Conservation (phyloP, 805 yeast species). For the Candida nitratophila region DNA sequence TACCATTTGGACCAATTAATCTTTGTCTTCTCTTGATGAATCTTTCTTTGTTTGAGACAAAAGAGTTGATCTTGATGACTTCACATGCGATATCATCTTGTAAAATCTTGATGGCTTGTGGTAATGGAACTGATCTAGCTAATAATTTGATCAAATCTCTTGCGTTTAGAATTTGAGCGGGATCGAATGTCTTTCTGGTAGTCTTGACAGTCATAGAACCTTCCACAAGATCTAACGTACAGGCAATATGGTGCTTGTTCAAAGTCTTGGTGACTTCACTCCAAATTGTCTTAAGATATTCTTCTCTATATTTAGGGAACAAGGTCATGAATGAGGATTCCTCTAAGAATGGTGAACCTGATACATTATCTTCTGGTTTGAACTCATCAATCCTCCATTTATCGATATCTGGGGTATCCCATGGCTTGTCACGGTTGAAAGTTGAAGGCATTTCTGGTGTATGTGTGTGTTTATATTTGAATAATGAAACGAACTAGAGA, state of each 20-base stretch:
- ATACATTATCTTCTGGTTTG: constrained; percentile 79
- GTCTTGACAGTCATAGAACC: constrained; percentile 97
- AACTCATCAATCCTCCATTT: constrained; percentile 90
- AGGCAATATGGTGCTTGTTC: constrained; percentile 67
- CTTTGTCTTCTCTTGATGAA: constrained; percentile 95
- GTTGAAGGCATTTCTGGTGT: constrained; percentile 69
- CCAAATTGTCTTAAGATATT: constrained; percentile 84
- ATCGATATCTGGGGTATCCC: constrained; percentile 95
- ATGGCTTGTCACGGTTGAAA: constrained; percentile 91
- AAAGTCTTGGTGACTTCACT: constrained; percentile 82
- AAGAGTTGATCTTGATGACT: constrained; percentile 88
- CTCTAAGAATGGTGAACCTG: constrained; percentile 88
- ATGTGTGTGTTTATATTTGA: not conserved
- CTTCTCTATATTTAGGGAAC: constrained; percentile 95
- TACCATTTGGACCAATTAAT: constrained; percentile 94
- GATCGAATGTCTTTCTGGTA: constrained; percentile 92
- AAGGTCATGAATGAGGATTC: constrained; percentile 92
- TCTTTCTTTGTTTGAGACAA: constrained; percentile 85
- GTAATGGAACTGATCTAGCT: constrained; percentile 95
- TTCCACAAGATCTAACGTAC: constrained; percentile 84
- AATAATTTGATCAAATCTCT: constrained; percentile 88
- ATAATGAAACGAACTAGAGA: too few relatives aligned
- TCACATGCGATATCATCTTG: constrained; percentile 95
- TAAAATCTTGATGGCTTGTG: constrained; percentile 88
- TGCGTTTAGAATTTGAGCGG: constrained; percentile 88